These are phyloP conservation scores for Globisporangium irregulare DNA, from an alignment of 352 stramenopile genomes.

Conservation along the genomic window DNA sequence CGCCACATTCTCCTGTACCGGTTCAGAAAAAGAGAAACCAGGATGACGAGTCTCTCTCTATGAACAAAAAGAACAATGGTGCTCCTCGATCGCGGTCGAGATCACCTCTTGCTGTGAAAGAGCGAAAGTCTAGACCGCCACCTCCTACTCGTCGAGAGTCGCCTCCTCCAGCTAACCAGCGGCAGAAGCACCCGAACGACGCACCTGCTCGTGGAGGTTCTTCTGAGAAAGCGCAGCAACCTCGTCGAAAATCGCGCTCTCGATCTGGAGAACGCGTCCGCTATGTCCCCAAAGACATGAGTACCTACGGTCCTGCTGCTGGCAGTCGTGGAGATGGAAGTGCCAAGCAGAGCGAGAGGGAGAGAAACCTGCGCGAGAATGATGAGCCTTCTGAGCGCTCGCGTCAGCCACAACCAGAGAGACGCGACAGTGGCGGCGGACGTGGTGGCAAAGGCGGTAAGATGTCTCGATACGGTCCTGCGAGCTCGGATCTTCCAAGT, in stretches of 20 bases:
- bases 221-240: not conserved
- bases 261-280: constrained; percentile 14
- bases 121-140: not conserved
- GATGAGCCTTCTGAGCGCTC: constrained; percentile 11
- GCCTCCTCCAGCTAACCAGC: constrained; percentile 2
- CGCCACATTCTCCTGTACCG: not conserved
- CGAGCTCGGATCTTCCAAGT: not conserved
- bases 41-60: not conserved
- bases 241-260: constrained; percentile 11
- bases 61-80: not conserved
- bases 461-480: constrained; percentile 21
- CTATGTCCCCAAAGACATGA: constrained; percentile 5
- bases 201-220: not conserved
- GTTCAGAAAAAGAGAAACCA: not conserved
- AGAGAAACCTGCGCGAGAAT: not conserved
- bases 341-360: not conserved
- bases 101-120: constrained; percentile 6
- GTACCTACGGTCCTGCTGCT: constrained; percentile 10
- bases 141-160: not conserved
- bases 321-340: not conserved
- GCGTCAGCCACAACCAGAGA: constrained; percentile 2
- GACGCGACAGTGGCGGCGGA: constrained; percentile 8
- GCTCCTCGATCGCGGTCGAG: constrained; percentile 9
- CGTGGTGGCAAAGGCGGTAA: not conserved
- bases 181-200: not conserved